These are phyloP conservation scores for Cystobasidium slooffiae DNA, from an alignment of 1,284 basidiomycete genomes.

Conservation along the genomic window DNA sequence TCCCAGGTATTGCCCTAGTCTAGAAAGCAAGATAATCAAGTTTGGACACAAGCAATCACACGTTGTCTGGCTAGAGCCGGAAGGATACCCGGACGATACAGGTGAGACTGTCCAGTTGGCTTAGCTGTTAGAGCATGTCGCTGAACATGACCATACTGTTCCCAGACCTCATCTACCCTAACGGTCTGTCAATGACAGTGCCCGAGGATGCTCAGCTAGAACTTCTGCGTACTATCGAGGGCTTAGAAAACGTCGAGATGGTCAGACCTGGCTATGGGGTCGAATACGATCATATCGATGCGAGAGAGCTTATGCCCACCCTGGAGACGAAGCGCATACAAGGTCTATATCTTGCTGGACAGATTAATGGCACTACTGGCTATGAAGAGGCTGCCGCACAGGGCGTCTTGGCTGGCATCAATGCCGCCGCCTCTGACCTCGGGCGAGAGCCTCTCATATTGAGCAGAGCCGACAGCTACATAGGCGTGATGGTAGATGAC, in stretches of 20 bases:
- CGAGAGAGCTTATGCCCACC: conserved; percentile 73
- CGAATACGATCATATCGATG: conserved; percentile 90
- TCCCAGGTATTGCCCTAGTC: conserved; percentile 85
- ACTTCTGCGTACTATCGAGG: conserved; percentile 80
- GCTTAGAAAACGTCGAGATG: conserved; percentile 80
- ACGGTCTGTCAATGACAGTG: conserved; percentile 83
- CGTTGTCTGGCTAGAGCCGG: conserved; percentile 85
- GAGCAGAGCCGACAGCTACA: conserved; percentile 79
- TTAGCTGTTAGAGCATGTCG: neutral
- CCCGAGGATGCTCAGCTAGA: conserved; percentile 78
- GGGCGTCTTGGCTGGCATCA: conserved; percentile 80
- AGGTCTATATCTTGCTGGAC: conserved; percentile 83
- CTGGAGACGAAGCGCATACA: conserved; percentile 82
- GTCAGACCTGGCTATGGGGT: conserved; percentile 85
- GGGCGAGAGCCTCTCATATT: conserved; percentile 66
- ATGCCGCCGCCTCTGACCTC: conserved; percentile 74
- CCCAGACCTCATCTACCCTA: conserved; percentile 80
- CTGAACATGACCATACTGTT: neutral
- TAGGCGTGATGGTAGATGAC: conserved; percentile 89
- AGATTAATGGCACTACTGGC: conserved; percentile 89
- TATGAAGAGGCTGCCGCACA: conserved; percentile 92
- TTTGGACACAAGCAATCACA: conserved; percentile 75
- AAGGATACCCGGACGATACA: conserved; percentile 81
- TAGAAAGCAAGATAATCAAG: conserved; percentile 81
- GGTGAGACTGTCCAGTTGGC: conserved; percentile 43